Base-by-base conservation (phyloP, 1,139 yeast genomes). In the Debaryomycetaceae sp. region DNA sequence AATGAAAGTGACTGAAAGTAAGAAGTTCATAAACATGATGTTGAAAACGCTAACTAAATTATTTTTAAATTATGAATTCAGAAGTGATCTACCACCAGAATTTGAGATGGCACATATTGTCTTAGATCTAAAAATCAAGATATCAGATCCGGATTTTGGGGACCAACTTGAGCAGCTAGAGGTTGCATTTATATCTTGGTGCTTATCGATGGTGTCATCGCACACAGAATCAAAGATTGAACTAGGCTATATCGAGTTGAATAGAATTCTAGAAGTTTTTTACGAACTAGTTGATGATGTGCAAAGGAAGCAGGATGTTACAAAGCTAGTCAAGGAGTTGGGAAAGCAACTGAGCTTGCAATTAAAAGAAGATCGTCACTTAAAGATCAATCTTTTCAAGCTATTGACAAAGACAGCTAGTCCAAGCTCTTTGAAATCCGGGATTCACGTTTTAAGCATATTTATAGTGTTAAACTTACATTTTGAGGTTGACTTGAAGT, bases 341-440 rank as follows among this genome's bases (percentile, higher is more conserved):
- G 31, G 31, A 27, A 27, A 27, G 31, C 11, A 27, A 8, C 11
- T 11, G 11, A 27, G 11, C 8, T 27, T 4, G 11, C 31, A 27
- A 27, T 27, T 11, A 27, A 4, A 27, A 11, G 31, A 27, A 11
- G 8, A 8, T 11, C 11, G 11, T 27, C 4, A 27, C 11, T 11
- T 27, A 7, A 27, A 27, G 31, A 27, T 27, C 8, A 56, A 57
- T 8, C 46, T 70, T 30, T 75, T 70, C 49, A 45, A 59, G 6
- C 49, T 74, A 9, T 54, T 62, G 31, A 46, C 69, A 3, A 58
- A 59, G 31, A 27, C 31, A 3, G 40, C 51, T 8, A 49, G 54
- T n/a, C 36, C 37, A 5, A 42, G 45, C 1, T 34, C 49, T 11
- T 23, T 41, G 6, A 49, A 52, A 5, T 50, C 53, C 23, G 47